Evolutionary conservation across 148 eudicot species (phyloP), one percentile per base, ranked within the genome.

Genomic region (Simmondsia chinensis): DNA sequence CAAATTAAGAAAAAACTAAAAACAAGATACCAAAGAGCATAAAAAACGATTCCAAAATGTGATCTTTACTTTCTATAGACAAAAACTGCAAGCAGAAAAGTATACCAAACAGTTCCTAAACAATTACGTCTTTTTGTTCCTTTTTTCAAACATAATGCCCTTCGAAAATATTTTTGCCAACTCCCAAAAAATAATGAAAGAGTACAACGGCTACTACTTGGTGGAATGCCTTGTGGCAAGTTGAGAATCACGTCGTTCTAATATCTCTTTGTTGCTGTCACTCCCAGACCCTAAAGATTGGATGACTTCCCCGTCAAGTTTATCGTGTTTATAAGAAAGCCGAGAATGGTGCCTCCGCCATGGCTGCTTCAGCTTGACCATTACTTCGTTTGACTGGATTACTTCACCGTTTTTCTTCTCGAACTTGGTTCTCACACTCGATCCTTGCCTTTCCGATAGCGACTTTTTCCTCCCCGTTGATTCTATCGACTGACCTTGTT

Each of bases 401-500:
- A 42, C 49, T 64, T 45, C 63, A 33, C 70, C 59, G 20, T 55
- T 48, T 41, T 64, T 59, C 51, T 49, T 61, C 8, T 70, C 66
- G 2, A 20, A 28, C 37, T 25, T 48, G 20, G 25, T 48, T 13
- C 34, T 48, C 16, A 2, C 30, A 15, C 51, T 39, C n/a, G 46
- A 55, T 10, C 42, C 41, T 4, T 24, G 42, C 52, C 62, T 59
- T 39, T 60, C 66, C 22, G 47, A 26, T 2, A 54, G 43, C 34
- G 69, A 61, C 54, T 76, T 70, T 59, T 69, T 65, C 55, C 54
- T 82, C 61, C 58, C 80, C 52, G 58, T 57, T 6, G 66, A 48
- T 20, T 54, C 64, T 13, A 59, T 52, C 3, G 95, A 30, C 47
- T 71, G 82, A 2, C 66, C 57, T 24, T 54, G 51, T 54, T 66